These are phyloP conservation scores for Podila verticillata DNA, from an alignment of 192 early-diverging fungal species.

Conservation along the genomic window DNA sequence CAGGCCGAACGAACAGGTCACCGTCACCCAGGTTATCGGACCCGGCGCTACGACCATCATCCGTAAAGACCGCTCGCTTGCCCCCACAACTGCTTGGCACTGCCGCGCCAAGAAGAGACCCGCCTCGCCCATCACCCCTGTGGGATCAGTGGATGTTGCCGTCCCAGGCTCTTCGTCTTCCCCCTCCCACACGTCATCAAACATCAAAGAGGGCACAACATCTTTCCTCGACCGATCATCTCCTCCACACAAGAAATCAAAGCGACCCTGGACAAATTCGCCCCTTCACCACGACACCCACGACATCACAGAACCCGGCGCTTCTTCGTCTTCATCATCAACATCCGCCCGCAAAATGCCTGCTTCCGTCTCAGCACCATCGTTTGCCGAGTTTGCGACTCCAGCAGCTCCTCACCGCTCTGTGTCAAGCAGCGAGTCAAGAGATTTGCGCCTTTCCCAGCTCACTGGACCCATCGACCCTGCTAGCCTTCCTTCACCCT, in stretches of 20 bases:
- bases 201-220: conserved; percentile 3
- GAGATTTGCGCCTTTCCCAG: conserved; percentile 19
- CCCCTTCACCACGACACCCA: neutral
- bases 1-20: conserved; percentile 12
- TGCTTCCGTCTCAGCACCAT: conserved; percentile 33
- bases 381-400: conserved; percentile 45
- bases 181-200: neutral
- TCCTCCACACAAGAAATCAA: conserved; percentile 50
- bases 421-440: conserved; percentile 11
- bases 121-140: conserved; percentile 49
- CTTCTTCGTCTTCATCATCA: neutral
- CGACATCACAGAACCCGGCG: neutral
- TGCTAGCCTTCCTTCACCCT: conserved; percentile 63
- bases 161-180: conserved; percentile 15
- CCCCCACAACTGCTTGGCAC: conserved; percentile 17
- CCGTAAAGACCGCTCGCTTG: conserved; percentile 13
- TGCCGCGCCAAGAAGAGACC: conserved; percentile 51
- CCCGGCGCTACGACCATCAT: conserved; percentile 33
- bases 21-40: conserved; percentile 18
- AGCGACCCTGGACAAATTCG: conserved; percentile 29
- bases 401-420: conserved; percentile 21
- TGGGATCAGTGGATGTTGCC: conserved; percentile 37
- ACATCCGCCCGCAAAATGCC: conserved; percentile 12
- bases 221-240: conserved; percentile 37
- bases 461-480: conserved; percentile 43